Conservation (phyloP, 2,329 filamentous ascomycete genomes). For the Chaetomiaceae sp. region DNA sequence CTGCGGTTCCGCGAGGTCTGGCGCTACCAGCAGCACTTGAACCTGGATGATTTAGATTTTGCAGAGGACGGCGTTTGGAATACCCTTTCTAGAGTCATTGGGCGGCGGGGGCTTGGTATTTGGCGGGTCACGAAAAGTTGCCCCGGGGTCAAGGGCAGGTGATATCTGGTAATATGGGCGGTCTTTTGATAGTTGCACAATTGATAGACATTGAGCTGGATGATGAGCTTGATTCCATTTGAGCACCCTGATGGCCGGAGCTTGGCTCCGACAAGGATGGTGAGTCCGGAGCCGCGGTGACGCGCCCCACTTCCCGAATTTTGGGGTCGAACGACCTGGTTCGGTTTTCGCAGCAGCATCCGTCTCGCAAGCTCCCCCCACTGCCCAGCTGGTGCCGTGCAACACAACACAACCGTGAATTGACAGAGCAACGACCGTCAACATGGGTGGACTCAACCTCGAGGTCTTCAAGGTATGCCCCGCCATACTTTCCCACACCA, state of each 20-base stretch:
- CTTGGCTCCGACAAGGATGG: conserved; percentile 6
- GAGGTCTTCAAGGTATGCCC: conserved; percentile 83
- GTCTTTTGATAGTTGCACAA: conserved; percentile 1
- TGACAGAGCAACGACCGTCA: conserved; percentile 12
- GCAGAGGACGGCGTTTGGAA: conserved; percentile 70
- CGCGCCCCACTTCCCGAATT: conserved; percentile 15
- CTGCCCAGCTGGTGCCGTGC: background rate
- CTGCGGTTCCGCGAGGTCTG: conserved; percentile 66
- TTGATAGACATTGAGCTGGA: too few species aligned
- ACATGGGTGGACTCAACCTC: conserved; percentile 79
- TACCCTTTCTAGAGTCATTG: conserved; percentile 64
- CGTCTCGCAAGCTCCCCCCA: background rate
- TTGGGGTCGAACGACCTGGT: conserved; percentile 2
- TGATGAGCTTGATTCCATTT: too few species aligned
- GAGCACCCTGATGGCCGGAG: conserved; percentile 13
- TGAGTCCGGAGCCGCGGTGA: background rate
- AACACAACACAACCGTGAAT: background rate
- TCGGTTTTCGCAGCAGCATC: background rate
- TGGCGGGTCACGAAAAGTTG: conserved; percentile 65
- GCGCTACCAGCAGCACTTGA: conserved; percentile 64
- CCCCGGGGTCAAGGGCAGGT: conserved; percentile 16
- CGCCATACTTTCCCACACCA: background rate
- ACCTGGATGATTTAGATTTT: conserved; percentile 77
- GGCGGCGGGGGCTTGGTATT: conserved; percentile 55
- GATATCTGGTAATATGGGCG: conserved; percentile 1